A percentile compares a stretch with the other conserved stretches of the same genome.
Conservation (phyloP, 805 yeast species). For the Monosporozyma solicola region DNA sequence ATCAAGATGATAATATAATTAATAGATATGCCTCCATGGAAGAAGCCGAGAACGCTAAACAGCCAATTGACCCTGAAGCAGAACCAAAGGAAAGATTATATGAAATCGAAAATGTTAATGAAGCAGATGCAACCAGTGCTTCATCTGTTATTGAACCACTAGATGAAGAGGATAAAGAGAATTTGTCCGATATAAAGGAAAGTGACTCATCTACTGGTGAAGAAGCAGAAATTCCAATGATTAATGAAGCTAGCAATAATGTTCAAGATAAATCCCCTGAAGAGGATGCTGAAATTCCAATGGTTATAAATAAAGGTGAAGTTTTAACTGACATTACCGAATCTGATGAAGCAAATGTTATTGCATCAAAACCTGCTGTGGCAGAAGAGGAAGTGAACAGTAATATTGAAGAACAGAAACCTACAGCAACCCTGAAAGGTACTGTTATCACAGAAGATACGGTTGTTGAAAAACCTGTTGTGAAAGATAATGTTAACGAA, state of each 20-base stretch:
- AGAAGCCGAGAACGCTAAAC: constrained; percentile 1
- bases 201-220: background rate
- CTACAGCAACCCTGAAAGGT: background rate
- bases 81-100: constrained; percentile 1
- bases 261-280: background rate
- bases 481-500: background rate
- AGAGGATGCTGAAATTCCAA: background rate
- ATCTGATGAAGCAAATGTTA: background rate
- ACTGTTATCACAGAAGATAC: background rate
- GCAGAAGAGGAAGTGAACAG: background rate
- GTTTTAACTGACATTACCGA: background rate
- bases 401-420: background rate
- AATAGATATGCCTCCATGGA: constrained; percentile 3
- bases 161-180: background rate
- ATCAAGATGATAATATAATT: constrained; percentile 7
- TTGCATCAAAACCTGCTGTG: background rate
- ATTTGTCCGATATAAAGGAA: background rate
- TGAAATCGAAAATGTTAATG: background rate
- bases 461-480: background rate
- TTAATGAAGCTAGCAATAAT: background rate
- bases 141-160: background rate
- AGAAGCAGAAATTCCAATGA: background rate
- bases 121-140: background rate
- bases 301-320: background rate
- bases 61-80: background rate